phyloP scores from a whole-genome alignment of 768 basidiomycete genomes.

The Lactarius psammicola region DNA sequence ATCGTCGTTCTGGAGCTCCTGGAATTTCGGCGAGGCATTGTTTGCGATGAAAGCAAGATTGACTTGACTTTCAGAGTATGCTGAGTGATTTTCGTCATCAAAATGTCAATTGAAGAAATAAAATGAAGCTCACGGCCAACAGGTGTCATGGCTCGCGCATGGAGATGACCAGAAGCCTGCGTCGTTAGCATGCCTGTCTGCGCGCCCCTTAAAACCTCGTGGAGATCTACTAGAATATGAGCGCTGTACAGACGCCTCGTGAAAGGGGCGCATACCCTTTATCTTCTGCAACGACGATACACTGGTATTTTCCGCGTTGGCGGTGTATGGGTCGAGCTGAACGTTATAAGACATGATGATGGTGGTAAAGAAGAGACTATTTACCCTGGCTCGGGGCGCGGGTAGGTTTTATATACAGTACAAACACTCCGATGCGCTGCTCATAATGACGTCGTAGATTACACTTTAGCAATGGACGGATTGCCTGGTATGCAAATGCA shows the following conservation, averaged over 20 bases:
- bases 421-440: not conserved
- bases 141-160: constrained; percentile 80
- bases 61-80: constrained; percentile 46
- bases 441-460: not conserved
- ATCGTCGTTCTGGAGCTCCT: constrained; percentile 70
- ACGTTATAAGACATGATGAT: constrained; percentile 28
- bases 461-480: not conserved
- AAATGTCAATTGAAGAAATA: too few relatives aligned
- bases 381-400: too few relatives aligned
- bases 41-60: constrained; percentile 72
- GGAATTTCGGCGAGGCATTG: constrained; percentile 67
- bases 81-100: constrained; percentile 35
- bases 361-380: not conserved
- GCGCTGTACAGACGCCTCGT: not conserved
- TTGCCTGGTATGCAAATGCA: not conserved
- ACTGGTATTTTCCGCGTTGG: constrained; percentile 57
- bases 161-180: constrained; percentile 63
- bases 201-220: constrained; percentile 59
- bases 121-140: constrained; percentile 49
- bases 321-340: constrained; percentile 73
- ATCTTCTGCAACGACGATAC: constrained; percentile 66
- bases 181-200: constrained; percentile 79
- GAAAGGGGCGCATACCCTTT: constrained; percentile 40
- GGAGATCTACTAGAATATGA: constrained; percentile 47
- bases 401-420: too few relatives aligned